phyloP scores from a whole-genome alignment of 1,284 basidiomycete genomes.

The Cutaneotrichosporon cavernicola region DNA sequence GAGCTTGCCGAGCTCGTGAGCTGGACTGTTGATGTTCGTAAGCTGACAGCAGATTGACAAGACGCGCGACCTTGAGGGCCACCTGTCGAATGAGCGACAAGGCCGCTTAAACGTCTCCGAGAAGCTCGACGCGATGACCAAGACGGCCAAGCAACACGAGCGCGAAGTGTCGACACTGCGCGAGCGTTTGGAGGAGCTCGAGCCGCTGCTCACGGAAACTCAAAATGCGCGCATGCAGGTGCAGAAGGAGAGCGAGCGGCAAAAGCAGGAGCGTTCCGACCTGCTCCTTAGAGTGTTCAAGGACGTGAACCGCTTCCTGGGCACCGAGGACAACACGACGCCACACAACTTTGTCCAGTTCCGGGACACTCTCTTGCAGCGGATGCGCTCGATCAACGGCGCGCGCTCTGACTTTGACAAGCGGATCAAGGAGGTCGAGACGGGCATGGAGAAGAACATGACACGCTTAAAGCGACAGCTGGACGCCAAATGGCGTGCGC shows the following conservation, averaged over 20 bases:
- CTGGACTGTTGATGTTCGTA: conserved; percentile 20
- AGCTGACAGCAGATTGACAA: conserved; percentile 59
- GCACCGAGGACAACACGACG: conserved; percentile 60
- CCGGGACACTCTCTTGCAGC: conserved; percentile 79
- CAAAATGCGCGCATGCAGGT: conserved; percentile 69
- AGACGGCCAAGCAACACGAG: conserved; percentile 64
- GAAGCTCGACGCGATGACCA: conserved; percentile 73
- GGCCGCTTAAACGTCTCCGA: conserved; percentile 77
- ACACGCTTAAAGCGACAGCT: conserved; percentile 78
- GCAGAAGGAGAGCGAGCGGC: conserved; percentile 80
- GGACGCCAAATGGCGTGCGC: conserved; percentile 82
- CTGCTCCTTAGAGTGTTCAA: conserved; percentile 88
- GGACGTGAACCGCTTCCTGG: conserved; percentile 90
- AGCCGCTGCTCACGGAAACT: conserved; percentile 77
- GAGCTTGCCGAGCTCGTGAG: conserved; percentile 63
- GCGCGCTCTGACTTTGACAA: conserved; percentile 85
- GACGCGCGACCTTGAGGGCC: conserved; percentile 71
- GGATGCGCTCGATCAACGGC: conserved; percentile 76
- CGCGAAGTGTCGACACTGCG: conserved; percentile 62
- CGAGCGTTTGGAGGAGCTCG: conserved; percentile 68
- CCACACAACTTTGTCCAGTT: conserved; percentile 84
- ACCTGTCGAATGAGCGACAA: conserved; percentile 78
- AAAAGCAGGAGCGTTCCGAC: conserved; percentile 88
- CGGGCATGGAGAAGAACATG: conserved; percentile 47
- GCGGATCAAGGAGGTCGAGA: conserved; percentile 76